These are phyloP conservation scores for Pleoardoris graminearum DNA, from an alignment of 2,329 filamentous ascomycete species.

Conservation along the genomic window DNA sequence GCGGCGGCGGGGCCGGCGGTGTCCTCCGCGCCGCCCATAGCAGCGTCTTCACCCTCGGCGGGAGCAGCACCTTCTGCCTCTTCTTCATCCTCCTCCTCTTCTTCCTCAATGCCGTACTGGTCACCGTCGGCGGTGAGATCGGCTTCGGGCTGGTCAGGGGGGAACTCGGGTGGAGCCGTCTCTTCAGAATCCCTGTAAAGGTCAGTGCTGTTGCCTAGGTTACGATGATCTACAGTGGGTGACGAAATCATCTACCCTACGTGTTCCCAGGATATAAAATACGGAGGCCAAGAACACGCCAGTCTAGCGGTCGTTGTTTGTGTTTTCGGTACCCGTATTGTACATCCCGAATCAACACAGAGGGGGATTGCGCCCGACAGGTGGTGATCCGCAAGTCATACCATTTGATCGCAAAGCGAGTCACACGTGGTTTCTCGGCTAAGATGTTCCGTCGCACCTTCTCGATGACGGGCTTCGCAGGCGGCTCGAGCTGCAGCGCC, in stretches of 20 bases:
- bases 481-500: slow-evolving; percentile 85
- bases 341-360: neutral
- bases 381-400: slow-evolving; percentile 52
- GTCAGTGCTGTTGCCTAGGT: slow-evolving; percentile 22
- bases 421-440: slow-evolving; percentile 96
- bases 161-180: slow-evolving; percentile 92
- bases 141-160: slow-evolving; percentile 95
- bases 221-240: neutral
- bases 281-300: neutral
- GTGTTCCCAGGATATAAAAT: neutral
- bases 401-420: slow-evolving; percentile 98
- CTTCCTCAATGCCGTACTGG: slow-evolving; percentile 87
- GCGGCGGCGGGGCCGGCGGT: slow-evolving; percentile 48
- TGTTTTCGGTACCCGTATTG: neutral
- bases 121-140: slow-evolving; percentile 83
- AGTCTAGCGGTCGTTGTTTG: neutral
- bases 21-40: slow-evolving; percentile 73
- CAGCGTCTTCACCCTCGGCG: slow-evolving; percentile 65
- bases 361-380: neutral
- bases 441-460: slow-evolving; percentile 90
- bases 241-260: neutral
- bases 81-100: slow-evolving; percentile 70
- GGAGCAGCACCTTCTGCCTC: slow-evolving; percentile 59
- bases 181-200: slow-evolving; percentile 90
- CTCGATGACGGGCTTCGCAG: slow-evolving; percentile 88